Evolutionary conservation across 176 grass and related monocot genomes (phyloP).

Genomic region (Thinopyrum elongatum): DNA sequence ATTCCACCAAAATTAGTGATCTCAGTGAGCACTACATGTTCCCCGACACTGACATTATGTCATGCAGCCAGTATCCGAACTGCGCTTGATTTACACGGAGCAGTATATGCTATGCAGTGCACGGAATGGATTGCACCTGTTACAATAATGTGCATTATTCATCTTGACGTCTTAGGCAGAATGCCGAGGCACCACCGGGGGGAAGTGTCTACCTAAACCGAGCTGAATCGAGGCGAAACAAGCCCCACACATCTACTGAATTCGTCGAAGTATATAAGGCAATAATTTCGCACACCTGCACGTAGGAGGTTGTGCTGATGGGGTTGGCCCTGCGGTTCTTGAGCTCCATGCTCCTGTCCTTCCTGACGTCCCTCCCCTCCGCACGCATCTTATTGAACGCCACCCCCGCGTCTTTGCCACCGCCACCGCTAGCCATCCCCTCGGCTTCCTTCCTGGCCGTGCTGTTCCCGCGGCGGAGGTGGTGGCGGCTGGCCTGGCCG

Average conservation of each 20-base stretch:
- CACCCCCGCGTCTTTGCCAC: conserved; percentile 37
- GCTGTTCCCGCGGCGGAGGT: conserved; percentile 48
- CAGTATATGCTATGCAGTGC: neutral
- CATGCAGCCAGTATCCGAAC: neutral
- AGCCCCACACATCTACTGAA: neutral
- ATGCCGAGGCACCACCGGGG: neutral
- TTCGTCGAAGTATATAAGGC: neutral
- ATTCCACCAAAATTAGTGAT: neutral
- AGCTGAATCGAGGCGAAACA: neutral
- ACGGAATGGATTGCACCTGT: neutral
- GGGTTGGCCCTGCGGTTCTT: conserved; percentile 89
- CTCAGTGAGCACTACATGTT: neutral
- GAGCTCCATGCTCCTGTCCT: conserved; percentile 64
- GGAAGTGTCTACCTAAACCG: neutral
- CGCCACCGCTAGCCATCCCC: conserved; percentile 28
- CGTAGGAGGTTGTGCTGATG: conserved; percentile 85
- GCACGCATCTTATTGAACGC: conserved; percentile 70
- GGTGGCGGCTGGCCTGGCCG: conserved; percentile 23
- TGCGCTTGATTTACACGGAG: neutral
- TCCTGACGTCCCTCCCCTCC: conserved; percentile 65
- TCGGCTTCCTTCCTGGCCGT: conserved; percentile 37
- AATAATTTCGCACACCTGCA: conserved; percentile 54
- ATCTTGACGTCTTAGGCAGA: neutral
- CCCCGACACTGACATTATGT: neutral
- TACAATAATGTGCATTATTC: neutral